A percentile compares a stretch with the other conserved stretches of the same genome.
Conservation (phyloP, 1,284 basidiomycete species). For the Malassezia japonica region DNA sequence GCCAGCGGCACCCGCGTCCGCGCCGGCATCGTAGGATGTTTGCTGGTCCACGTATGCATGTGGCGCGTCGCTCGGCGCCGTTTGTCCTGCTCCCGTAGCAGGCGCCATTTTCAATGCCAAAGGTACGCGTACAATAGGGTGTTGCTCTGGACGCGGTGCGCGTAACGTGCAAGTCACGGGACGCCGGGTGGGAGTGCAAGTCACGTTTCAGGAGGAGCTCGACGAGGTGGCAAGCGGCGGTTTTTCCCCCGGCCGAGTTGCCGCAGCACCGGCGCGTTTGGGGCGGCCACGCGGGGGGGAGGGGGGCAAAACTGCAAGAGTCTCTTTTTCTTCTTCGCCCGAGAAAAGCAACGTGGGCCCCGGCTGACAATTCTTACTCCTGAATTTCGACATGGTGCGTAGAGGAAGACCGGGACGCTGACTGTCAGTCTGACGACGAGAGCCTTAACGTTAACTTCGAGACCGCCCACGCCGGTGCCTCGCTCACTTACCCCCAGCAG, state of each 20-base stretch:
- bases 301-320: background rate
- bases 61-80: constrained; percentile 7
- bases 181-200: constrained; percentile 12
- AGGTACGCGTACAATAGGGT: constrained; percentile 7
- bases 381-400: constrained; percentile 10
- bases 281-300: background rate
- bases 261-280: constrained; percentile 7
- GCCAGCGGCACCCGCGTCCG: background rate
- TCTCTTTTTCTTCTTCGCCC: constrained; percentile 9
- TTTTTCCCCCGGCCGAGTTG: constrained; percentile 9
- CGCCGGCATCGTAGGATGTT: constrained; percentile 5
- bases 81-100: constrained; percentile 7
- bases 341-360: background rate
- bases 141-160: constrained; percentile 15
- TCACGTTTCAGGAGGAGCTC: constrained; percentile 18
- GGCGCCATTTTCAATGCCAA: constrained; percentile 6
- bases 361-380: background rate
- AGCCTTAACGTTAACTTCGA: constrained; percentile 81
- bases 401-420: background rate
- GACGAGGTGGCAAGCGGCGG: background rate
- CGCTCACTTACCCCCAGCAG: constrained; percentile 61
- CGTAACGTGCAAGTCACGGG: constrained; percentile 19
- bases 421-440: constrained; percentile 61
- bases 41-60: constrained; percentile 17
- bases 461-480: constrained; percentile 52